Conservation (phyloP, 1,139 yeast genomes). For the Yamadazyma taylorii region DNA sequence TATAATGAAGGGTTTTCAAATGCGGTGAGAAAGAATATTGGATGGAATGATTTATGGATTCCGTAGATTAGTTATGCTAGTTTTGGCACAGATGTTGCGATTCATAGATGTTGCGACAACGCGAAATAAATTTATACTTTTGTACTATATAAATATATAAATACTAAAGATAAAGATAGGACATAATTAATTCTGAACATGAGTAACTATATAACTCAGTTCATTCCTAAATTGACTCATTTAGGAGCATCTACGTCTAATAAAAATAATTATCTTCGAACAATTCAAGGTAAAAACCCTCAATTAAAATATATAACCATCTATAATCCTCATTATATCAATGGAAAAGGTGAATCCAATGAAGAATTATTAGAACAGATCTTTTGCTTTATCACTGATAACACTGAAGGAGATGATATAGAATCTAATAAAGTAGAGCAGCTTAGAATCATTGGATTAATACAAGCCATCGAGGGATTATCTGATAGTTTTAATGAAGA, state of each 20-base stretch:
- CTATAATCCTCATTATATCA: slow-evolving; percentile 24
- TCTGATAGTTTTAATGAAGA: slow-evolving; percentile 10
- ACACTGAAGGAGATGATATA: slow-evolving; percentile 13
- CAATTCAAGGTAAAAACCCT: slow-evolving; percentile 15
- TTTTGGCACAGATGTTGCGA: too few species aligned
- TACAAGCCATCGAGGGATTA: slow-evolving; percentile 35
- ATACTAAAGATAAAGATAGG: not conserved
- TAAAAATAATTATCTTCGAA: slow-evolving; percentile 14
- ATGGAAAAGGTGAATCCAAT: slow-evolving; percentile 25
- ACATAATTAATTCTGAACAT: slow-evolving; percentile 8
- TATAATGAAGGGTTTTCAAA: slow-evolving; percentile 92
- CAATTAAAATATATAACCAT: slow-evolving; percentile 20
- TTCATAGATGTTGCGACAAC: too few species aligned
- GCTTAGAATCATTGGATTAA: slow-evolving; percentile 34
- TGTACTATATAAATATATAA: not conserved
- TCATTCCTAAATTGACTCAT: slow-evolving; percentile 18
- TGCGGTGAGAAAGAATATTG: slow-evolving; percentile 84
- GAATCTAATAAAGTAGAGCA: slow-evolving; percentile 23
- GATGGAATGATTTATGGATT: slow-evolving; percentile 74
- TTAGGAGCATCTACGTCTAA: slow-evolving; percentile 9
- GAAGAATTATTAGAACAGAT: slow-evolving; percentile 32
- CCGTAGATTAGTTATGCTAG: too few species aligned
- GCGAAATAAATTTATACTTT: not conserved
- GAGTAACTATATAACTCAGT: slow-evolving; percentile 22
- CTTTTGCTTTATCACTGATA: slow-evolving; percentile 26